phyloP scores from a whole-genome alignment of 2,329 filamentous ascomycete species.

The Cryoendolithus antarcticus region DNA sequence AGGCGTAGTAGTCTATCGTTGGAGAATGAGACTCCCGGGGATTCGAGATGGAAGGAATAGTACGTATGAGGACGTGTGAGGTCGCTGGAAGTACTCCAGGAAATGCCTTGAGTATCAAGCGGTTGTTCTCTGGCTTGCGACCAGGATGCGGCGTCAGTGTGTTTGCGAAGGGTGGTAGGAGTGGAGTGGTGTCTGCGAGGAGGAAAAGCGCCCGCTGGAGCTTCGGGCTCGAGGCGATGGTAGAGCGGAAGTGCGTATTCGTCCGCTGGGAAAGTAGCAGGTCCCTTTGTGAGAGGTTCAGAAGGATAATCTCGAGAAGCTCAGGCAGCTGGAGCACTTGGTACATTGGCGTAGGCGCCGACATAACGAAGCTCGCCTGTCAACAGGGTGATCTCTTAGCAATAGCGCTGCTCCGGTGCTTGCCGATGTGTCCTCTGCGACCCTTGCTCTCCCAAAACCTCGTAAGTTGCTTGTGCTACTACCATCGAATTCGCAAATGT shows the following conservation, averaged over 20 bases:
- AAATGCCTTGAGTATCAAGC: conserved; percentile 21
- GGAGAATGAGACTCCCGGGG: conserved; percentile 1
- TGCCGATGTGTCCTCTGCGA: too few relatives aligned
- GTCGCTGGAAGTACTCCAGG: conserved; percentile 24
- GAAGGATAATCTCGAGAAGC: conserved; percentile 27
- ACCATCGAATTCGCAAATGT: too few relatives aligned
- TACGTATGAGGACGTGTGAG: conserved; percentile 22
- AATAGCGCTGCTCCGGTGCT: too few relatives aligned
- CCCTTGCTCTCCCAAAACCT: too few relatives aligned
- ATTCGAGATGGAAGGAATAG: conserved; percentile 19
- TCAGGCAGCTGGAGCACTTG: conserved; percentile 26
- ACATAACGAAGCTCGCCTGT: too few relatives aligned
- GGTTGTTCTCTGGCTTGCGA: conserved; percentile 23
- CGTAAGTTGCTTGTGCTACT: too few relatives aligned
- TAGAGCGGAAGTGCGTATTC: conserved; percentile 16
- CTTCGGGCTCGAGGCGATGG: conserved; percentile 15
- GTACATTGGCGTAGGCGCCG: background rate
- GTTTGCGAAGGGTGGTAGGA: conserved; percentile 1
- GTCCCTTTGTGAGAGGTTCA: conserved; percentile 19
- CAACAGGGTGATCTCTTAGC: too few relatives aligned
- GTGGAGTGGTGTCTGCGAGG: conserved; percentile 13
- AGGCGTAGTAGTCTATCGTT: background rate
- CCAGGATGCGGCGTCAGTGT: conserved; percentile 10
- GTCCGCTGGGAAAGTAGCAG: conserved; percentile 23
- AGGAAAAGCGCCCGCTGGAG: conserved; percentile 25